Base-by-base conservation (phyloP, 768 basidiomycete genomes). In the Strobilomyces dryophilus region DNA sequence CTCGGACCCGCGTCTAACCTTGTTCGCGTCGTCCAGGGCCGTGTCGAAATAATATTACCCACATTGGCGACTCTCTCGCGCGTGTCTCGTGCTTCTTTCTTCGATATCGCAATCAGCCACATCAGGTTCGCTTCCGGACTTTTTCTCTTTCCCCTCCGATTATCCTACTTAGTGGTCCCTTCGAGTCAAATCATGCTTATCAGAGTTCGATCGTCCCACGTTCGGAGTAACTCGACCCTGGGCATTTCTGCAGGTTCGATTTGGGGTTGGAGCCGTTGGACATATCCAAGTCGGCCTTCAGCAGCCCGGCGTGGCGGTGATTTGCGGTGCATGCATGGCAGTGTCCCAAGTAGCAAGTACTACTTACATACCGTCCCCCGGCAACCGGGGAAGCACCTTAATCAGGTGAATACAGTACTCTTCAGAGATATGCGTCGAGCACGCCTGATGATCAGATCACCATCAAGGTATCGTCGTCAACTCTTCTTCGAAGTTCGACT, bases 1-100 rank as follows among this genome's bases (percentile, higher is more conserved):
- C 47, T 67, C 66, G 66, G 66, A 53, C 59, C 66, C 66, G 67
- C 64, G 51, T 12, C 18, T 18, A 37, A 8, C 17, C 39, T 46
- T 46, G n/a, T 58, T 42, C 46, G 26, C 29, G 26, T 8, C 24
- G 21, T 24, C 24, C 2, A 24, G 24, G 24, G 24, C 39, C 18
- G 18, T 26, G 18, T 32, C 41, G 20, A 15, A 17, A 36, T 17
- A 51, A 65, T 64, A 67, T 59, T 40, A 24, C 54, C 54, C 51
- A 46, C 46, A 35, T 50, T 40, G 48, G 47, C 40, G 20, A 40
- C 37, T 27, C 42, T 29, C 24, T 24, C 24, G 24, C 43, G 45
- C 49, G 8, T 52, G 44, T 21, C 29, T 37, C 26, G 27, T 29
- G 24, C 44, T 43, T 26, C 49, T 47, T 51, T 14, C 39, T 39